Evolutionary conservation across 176 grass and related monocot species (phyloP), one percentile per base, ranked within the genome.

Genomic region (Puccinellia tenuiflora): DNA sequence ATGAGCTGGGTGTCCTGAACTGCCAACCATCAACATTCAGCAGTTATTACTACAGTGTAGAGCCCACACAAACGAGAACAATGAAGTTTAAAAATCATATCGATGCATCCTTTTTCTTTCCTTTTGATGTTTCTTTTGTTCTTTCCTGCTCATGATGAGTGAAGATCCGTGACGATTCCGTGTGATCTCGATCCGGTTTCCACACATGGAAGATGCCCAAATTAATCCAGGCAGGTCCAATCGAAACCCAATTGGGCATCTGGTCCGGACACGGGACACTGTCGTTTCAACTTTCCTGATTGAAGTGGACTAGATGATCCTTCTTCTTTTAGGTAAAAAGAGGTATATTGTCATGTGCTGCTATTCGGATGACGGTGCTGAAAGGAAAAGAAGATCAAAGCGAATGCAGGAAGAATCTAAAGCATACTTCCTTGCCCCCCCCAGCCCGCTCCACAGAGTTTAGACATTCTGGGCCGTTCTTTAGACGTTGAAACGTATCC

Each of bases 271-370:
- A 70, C 31, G 50, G 29, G 48, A 45, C 76, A 18, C 50, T n/a
- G 65, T 47, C 64, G 18, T 30, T 57, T 1, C n/a, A 59, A 7
- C 65, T 42, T 83, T 79, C 13, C 46, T 47, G 56, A n/a, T 56
- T 50, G 68, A 80, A 22, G 53, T 73, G 75, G 56, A 64, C 74
- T 62, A 38, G 25, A 39, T 63, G 66, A 38, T 56, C 31, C 26
- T 62, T 30, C 43, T 38, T 21, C 6, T 56, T 4, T 3, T 3
- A 37, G 26, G 5, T 42, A 34, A 28, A 62, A 28, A 37, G 68
- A 59, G 21, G 60, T 42, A 76, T 76, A 68, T 75, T 85, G 53
- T 66, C 82, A 85, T 76, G 77, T 89, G 81, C 28, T 6, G 13
- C 50, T 72, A 28, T 68, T 17, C 29, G 11, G 74, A 51, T 62